Evolutionary conservation across 2,329 filamentous ascomycete species (phyloP), one percentile per base, ranked within the genome.

Genomic region (Chaetothyriales sp.): DNA sequence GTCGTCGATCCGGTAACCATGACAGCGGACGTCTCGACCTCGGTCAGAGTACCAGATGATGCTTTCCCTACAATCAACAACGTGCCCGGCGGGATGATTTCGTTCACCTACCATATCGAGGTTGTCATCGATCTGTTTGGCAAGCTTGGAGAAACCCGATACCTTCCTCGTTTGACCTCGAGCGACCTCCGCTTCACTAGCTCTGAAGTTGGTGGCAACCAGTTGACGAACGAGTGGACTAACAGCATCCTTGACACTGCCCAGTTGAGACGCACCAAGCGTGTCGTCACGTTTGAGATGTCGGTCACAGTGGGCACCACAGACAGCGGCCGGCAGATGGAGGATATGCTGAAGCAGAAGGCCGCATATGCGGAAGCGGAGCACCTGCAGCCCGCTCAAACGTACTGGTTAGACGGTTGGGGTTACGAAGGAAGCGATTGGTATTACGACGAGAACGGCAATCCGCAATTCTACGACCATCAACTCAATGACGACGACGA

Each of bases 71-170:
- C 89, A 1, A 96, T 96, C 55, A 81, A 80, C 25, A 83, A 82
- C 50, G 87, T 95, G 0, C 92, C 92, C 0, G 88, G 90, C 2
- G 83, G 86, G 32, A 92, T 96, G 81, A 92, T 98, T 57, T 88
- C 83, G 60, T 96, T 98, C 71, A 86, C 83, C 59, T 96, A 98
- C 63, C 86, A 89, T 58, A 77, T 95, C 18, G 92, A 98, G 66
- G 86, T 95, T 2, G 82, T 96, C 25, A 79, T 95, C 19, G 92
- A 98, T 63, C 74, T 96, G 0, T 89, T 92, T 46, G 90, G 90
- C 39, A 92, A 87, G 63, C 70, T 95, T 43, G 79, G 79, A n/a
- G 80, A 87, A 48, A 83, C 87, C 60, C 76, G 80, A 43, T 77
- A 78, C 57, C 68, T 81, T 18, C 77, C 75, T 8, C 74, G 72